Base-by-base conservation (phyloP, 768 basidiomycete species). In the Atractiella rhizophila region DNA sequence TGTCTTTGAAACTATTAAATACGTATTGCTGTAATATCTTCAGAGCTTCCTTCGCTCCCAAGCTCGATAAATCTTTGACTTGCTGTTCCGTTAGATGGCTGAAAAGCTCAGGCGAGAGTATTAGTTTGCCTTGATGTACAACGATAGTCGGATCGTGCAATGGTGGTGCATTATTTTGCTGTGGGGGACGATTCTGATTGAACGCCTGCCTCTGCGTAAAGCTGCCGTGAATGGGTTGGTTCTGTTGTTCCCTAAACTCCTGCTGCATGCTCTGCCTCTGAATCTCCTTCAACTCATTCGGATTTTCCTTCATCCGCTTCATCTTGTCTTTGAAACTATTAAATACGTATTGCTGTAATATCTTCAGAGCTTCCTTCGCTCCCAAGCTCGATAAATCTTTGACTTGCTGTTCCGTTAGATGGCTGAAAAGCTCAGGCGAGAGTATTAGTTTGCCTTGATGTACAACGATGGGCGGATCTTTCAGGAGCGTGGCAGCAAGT, bases 101-200 rank as follows among this genome's bases (percentile, higher is more conserved):
- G 54, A 91, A 91, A 26, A 88, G 74, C 18, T 67, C 66, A 2
- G 85, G 85, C 51, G 80, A 77, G 28, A 91, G 69, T 42, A 82
- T 70, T 18, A 91, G 67, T 24, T 69, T 74, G 39, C 79, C 74
- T 48, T 82, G 74, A 47, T 86, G 80, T 11, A 86, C 61, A 19
- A 80, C 70, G 63, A 91, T 81, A 25, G 72, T 71, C 23, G 64
- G 66, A 28, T 53, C 47, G 13, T 43, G n/a, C n/a, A n/a, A n/a
- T n/a, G n/a, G n/a, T n/a, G n/a, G n/a, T n/a, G n/a, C n/a, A n/a
- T n/a, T n/a, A n/a, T n/a, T n/a, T n/a, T n/a, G n/a, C n/a, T n/a
- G n/a, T n/a, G n/a, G n/a, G n/a, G n/a, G n/a, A n/a, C n/a, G n/a
- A n/a, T n/a, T n/a, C n/a, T n/a, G n/a, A n/a, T n/a, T n/a, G n/a